A percentile compares a stretch with the other conserved stretches of the same genome.
Evolutionary conservation across 495 filamentous ascomycete genomes (phyloP).

Genomic region (Tricharina praecox): DNA sequence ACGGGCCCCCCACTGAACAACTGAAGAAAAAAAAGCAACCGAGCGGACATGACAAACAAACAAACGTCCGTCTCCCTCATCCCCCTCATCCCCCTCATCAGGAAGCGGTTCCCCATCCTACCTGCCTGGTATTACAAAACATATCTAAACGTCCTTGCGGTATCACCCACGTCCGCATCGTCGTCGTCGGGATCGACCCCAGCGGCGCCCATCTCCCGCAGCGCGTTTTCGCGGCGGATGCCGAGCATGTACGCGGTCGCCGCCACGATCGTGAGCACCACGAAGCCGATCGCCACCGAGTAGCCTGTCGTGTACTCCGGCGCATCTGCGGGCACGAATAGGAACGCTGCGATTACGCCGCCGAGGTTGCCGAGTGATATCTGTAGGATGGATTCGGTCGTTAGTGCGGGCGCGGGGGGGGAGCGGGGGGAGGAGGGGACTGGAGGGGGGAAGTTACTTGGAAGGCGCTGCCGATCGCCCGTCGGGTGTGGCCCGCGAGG

Average conservation of each 20-base stretch:
- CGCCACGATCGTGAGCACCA: constrained; percentile 44
- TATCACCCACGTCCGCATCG: constrained; percentile 54
- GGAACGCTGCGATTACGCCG: constrained; percentile 77
- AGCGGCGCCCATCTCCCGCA: constrained; percentile 35
- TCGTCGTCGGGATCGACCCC: constrained; percentile 42
- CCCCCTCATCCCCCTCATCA: no score
- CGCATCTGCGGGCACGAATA: constrained; percentile 56
- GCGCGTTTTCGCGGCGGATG: constrained; percentile 48
- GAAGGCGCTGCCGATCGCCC: constrained; percentile 71
- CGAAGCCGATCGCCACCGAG: constrained; percentile 58
- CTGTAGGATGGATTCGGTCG: no score
- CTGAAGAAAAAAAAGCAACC: no score
- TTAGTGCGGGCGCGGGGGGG: constrained; percentile 33
- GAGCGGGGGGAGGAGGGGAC: no score
- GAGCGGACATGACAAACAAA: no score
- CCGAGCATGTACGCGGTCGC: constrained; percentile 45
- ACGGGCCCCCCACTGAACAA: no score
- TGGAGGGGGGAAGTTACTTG: no score
- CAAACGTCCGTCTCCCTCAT: no score
- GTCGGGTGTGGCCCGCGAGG: constrained; percentile 67
- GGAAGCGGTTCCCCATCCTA: no score
- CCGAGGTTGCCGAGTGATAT: constrained; percentile 73
- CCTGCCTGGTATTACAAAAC: constrained; percentile 3
- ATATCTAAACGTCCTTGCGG: constrained; percentile 28
- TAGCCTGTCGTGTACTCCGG: constrained; percentile 59